Evolutionary conservation across 2,329 filamentous ascomycete species (phyloP).

Genomic region (Paramyrothecium roridum): DNA sequence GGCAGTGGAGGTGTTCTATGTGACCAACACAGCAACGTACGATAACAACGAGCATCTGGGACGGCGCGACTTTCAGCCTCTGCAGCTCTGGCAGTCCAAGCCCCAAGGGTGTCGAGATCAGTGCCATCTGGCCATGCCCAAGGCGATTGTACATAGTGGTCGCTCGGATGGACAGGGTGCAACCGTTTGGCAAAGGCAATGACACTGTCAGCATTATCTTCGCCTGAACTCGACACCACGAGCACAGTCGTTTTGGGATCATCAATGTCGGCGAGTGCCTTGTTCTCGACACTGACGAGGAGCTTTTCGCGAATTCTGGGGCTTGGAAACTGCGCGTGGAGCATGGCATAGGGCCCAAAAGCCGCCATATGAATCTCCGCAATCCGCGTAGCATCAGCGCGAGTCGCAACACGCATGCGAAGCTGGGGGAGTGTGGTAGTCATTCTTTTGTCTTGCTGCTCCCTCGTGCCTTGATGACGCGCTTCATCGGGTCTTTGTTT

Average conservation of each 20-base stretch:
- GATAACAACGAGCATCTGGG: neutral
- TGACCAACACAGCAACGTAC: too few species aligned
- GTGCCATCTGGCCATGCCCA: neutral
- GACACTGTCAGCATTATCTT: neutral
- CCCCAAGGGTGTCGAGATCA: neutral
- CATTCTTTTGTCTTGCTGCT: too few species aligned
- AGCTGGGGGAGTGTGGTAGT: too few species aligned
- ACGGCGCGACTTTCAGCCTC: neutral
- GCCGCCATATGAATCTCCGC: conserved; percentile 3
- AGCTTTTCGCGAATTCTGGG: neutral
- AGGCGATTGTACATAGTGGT: neutral
- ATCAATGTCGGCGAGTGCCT: too few species aligned
- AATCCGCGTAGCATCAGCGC: neutral
- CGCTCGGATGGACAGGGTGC: too few species aligned
- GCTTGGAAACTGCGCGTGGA: conserved; percentile 2
- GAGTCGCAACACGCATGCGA: neutral
- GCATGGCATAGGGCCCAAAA: conserved; percentile 1
- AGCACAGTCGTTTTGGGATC: too few species aligned
- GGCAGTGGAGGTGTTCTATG: too few species aligned
- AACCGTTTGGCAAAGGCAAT: too few species aligned
- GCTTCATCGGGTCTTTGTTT: too few species aligned
- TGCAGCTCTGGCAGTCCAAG: neutral
- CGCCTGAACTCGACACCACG: too few species aligned
- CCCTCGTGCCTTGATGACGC: too few species aligned
- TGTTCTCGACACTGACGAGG: neutral